Evolutionary conservation across 2,329 filamentous ascomycete species (phyloP), one percentile per base, ranked within the genome.

Genomic region (Phaeophleospora eucalypticola): DNA sequence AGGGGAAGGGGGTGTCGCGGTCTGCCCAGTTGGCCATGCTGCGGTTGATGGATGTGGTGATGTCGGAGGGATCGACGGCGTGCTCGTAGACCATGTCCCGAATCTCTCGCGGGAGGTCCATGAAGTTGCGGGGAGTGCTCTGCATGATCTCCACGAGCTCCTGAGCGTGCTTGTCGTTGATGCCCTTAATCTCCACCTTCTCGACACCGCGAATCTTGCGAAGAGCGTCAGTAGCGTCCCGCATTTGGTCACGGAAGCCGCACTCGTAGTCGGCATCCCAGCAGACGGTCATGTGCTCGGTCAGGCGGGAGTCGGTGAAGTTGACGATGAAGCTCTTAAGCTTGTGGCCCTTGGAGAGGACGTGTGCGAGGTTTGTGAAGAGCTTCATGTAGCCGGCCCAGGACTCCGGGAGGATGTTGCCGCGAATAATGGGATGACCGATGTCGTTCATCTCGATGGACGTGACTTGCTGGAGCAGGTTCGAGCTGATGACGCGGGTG

Each of bases 371-470:
- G 37, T 62, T 36, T 24, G 45, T 41, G 40, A 62, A 32, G 9
- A 62, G 51, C 10, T 39, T 48, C 41, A 57, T 60, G 45, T 64
- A 58, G 9, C 63, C 63, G 32, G 41, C 19, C 58, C 62, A 65
- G 21, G 53, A 56, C 9, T 36, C 33, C 7, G 45, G 17, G 3
- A 58, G 46, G 14, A 49, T 52, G 18, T 42, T 46, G 27, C 45
- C 33, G 21, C 53, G 15, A 51, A 97, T 76, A 46, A 95, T 83
- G 19, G 96, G 72, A 67, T 87, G 91, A 12, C 91, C 93, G 52
- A 84, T 77, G 12, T 83, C 81, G 65, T 96, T 89, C 49, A 98
- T 81, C 56, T 86, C 85, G 71, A 96, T 56, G 43, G 49, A 50
- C 36, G 49, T 42, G 19, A 65, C 40, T n/a, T 54, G 59, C 24